Base-by-base conservation (phyloP, 2,329 filamentous ascomycete genomes). In the Colletotrichum orchidophilum region DNA sequence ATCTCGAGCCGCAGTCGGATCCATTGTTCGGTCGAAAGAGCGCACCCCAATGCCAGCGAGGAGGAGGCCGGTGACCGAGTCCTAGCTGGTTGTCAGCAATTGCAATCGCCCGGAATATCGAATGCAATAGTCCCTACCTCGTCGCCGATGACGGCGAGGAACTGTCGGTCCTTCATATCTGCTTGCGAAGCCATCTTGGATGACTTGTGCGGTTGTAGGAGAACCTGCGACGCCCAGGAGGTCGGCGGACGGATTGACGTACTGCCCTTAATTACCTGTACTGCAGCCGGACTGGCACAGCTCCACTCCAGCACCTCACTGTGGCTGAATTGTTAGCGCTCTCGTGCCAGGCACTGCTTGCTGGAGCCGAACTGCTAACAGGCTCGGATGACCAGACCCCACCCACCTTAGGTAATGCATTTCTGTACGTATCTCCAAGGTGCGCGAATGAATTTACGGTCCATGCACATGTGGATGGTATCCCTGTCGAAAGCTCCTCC, bases 141-240 rank as follows among this genome's bases (percentile, higher is more conserved):
- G 82, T 99, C 96, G 63, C 96, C 96, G 80, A 99, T 99, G 59
- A 99, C 96, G 74, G 96, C 96, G 70, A 99, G 90, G 80, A 99
- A 97, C 84, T 99, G 93, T 78, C 96, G 90, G 84, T 98, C 95
- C 85, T 95, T 92, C 82, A 87, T 92, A 75, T 90, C 88, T 74
- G 87, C 84, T 76, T 88, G 85, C 57, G 85, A 84, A 70, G 87
- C 78, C 85, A 87, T 87, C 53, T 77, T 80, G 76, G 26, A 31
- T 55, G 69, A 61, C 70, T 72, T 58, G 49, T 72, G 55, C 65
- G 58, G 59, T 69, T 71, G 69, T 27, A 49, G 64, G 69, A 71
- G 53, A 63, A 58, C 69, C 63, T 63, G 65, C 53, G 59, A 54
- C 59, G 39, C 39, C 57, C 52, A 62, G 27, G 63, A 53, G 60